Conservation (phyloP, 352 stramenopile genomes). For the Globisporangium irregulare region DNA sequence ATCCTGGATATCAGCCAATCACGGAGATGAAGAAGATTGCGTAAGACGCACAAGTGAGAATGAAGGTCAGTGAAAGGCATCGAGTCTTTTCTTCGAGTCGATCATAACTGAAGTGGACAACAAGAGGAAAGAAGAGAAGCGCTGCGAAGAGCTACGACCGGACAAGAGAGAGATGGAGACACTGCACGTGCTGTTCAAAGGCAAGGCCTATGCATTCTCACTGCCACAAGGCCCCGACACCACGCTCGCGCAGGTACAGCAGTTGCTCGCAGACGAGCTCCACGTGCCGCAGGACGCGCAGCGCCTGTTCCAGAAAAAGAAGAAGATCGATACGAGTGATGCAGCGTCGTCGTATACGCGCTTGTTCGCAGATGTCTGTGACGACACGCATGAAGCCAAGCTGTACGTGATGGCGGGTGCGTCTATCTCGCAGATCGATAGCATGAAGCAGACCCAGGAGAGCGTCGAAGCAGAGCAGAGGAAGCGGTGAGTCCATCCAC, state of each 20-base stretch:
- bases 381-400: constrained; percentile 19
- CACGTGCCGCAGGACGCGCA: constrained; percentile 38
- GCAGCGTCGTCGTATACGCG: background rate
- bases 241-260: constrained; percentile 39
- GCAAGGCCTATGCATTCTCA: constrained; percentile 25
- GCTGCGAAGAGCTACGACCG: background rate
- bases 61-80: too few species aligned
- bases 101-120: background rate
- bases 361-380: constrained; percentile 26
- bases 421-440: constrained; percentile 39
- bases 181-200: constrained; percentile 50
- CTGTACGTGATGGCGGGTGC: constrained; percentile 51
- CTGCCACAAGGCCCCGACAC: constrained; percentile 23
- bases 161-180: constrained; percentile 23
- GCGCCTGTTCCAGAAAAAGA: constrained; percentile 57
- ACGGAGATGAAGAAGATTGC: too few species aligned
- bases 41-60: too few species aligned
- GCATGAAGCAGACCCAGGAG: constrained; percentile 46
- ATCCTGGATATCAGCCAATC: too few species aligned
- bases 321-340: constrained; percentile 37
- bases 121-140: background rate
- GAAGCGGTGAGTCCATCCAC: constrained; percentile 34
- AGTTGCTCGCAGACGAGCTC: constrained; percentile 27
- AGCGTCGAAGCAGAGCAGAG: constrained; percentile 33
- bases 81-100: too few species aligned